Percentiles rank a stretch among this genome's conserved stretches.
Conservation (phyloP, 371 early-diverging fungal species). For the Capniomyces stellatus region DNA sequence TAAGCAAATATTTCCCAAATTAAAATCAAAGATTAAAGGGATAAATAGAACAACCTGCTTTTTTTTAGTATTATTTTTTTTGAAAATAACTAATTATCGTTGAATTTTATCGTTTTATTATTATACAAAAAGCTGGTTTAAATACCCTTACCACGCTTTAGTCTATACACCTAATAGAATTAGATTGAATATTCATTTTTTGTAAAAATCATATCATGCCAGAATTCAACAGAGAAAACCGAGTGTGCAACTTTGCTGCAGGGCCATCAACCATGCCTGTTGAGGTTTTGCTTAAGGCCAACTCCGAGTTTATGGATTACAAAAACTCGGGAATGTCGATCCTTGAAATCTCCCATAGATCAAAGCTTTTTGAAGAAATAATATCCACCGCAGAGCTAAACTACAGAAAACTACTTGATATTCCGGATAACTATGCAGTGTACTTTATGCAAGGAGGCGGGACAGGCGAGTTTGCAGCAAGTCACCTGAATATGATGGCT, state of each 20-base stretch:
- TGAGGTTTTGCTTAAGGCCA: slow-evolving; percentile 60
- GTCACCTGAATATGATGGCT: slow-evolving; percentile 73
- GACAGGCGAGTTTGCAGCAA: slow-evolving; percentile 74
- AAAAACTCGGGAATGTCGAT: slow-evolving; percentile 70
- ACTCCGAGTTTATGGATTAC: slow-evolving; percentile 62
- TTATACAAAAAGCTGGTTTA: no score
- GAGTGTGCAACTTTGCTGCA: slow-evolving; percentile 60
- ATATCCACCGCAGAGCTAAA: slow-evolving; percentile 48
- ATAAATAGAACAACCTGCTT: no score
- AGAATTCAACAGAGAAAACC: background rate
- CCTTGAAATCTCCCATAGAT: slow-evolving; percentile 90
- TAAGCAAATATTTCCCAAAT: no score
- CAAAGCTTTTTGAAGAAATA: slow-evolving; percentile 55
- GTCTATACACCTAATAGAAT: no score
- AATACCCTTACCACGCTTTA: no score
- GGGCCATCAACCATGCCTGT: slow-evolving; percentile 80
- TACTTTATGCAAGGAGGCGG: slow-evolving; percentile 94
- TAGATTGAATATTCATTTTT: no score
- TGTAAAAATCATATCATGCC: no score
- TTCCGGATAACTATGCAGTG: slow-evolving; percentile 77
- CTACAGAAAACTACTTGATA: slow-evolving; percentile 42
- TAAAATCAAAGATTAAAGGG: no score
- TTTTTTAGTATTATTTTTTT: no score
- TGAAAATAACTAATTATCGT: no score
- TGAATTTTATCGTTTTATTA: no score